Base-by-base conservation (phyloP, 148 eudicot species). In the Amaranthus hypochondriacus region DNA sequence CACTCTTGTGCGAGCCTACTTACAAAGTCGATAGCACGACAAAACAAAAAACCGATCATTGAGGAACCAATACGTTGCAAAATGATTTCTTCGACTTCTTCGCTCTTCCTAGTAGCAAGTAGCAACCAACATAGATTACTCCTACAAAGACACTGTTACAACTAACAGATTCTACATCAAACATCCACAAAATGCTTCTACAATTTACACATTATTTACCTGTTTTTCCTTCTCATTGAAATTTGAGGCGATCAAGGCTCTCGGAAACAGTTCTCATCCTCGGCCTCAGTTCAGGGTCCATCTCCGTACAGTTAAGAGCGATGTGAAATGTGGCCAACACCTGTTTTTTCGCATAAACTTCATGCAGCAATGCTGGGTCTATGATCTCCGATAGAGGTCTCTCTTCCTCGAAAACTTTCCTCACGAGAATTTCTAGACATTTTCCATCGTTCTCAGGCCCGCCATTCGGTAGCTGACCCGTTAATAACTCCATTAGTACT, bases 321-420 rank as follows among this genome's bases (percentile, higher is more conserved):
- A 92, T 78, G 75, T 95, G 98, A 83, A 95, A 95, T 14, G 86
- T 83, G 11, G 89, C 91, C 74, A 95, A 58, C 3, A 95, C 97
- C 80, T 92, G 98, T 71, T 89, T 92, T 84, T 90, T 95, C 0
- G 97, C 93, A 67, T 83, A 81, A 74, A 88, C 93, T 83, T 92
- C 97, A 21, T 86, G 90, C 78, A 92, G 72, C 71, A 95, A 84
- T 14, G 80, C 81, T 0, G 92, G 88, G 79, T 95, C 96, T 73
- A 95, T 90, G 64, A 95, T 84, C 81, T 95, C 96, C 0, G 97
- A 92, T 77, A 94, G 68, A 3, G 96, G 93, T 48, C 84, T 75
- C 75, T 92, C 97, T 57, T 95, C 97, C 13, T 81, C 81, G 70
- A 95, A 95, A 44, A 81, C 87, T 81, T 83, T 87, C 82, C 96